Base-by-base conservation (phyloP, 208 protist species). In the Leishmania turanica region DNA sequence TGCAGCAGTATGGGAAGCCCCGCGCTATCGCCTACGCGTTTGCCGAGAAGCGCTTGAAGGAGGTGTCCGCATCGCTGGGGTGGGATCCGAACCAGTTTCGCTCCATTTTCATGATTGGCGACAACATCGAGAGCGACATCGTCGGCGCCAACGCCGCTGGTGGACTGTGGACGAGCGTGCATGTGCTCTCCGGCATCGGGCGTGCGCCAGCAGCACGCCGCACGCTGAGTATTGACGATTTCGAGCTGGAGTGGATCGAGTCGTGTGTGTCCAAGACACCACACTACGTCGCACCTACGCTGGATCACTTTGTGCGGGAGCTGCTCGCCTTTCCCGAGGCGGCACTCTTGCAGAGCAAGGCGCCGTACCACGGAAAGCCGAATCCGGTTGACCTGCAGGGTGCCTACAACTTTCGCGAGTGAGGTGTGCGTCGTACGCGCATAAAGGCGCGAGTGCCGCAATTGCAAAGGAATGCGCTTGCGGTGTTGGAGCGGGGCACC, bases 271-370 rank as follows among this genome's bases (percentile, higher is more conserved):
- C 84, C 27, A 88, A 87, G 72, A 90, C 89, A 34, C 93, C 95
- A 21, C 93, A 96, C 78, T 98, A 98, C 84, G 86, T 98, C 2
- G 90, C 92, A 5, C 95, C 95, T 9, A 95, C 93, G n/a, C 74
- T 96, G 42, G 93, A 96, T 77, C 95, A 98, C 82, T 98, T 98
- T 89, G 77, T 96, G 17, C 89, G 93, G 7, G 93, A 98, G 78
- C 81, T 96, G 65, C 84, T 96, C 37, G 90, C 92, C 19, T 96
- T 96, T 77, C 93, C 93, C 15, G 88, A 95, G 80, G 51, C 69
- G 1, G 92, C 89, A 9, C 45, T 98, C 49, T 42, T 94, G 74
- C 88, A 96, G 78, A 88, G 94, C 77, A 94, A 92, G 79, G 74
- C 65, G 47, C 84, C 84, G 2, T 95, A 92, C 77, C 91, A 91